Evolutionary conservation across 2,329 filamentous ascomycete genomes (phyloP), one percentile per base, ranked within the genome.

Genomic region (Xylariaceae sp.): DNA sequence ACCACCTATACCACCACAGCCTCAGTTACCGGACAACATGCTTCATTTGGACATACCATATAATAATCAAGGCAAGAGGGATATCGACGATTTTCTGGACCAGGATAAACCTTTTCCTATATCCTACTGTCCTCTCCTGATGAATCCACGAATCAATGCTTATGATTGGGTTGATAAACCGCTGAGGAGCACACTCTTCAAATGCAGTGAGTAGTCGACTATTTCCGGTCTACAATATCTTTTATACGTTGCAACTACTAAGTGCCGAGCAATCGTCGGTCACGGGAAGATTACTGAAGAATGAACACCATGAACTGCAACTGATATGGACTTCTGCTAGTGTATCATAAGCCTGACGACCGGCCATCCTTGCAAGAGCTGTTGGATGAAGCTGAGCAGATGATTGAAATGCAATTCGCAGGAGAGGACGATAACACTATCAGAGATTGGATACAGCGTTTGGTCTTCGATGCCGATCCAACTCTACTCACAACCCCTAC

Each of bases 41-140:
- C 17, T 61, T 6, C 39, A 55, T 0, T 2, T 11, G 2, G 44
- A 31, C n/a, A 40, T 16, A 8, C 4, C 16, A 19, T 50, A 14
- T 11, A 39, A 44, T 50, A 3, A 16, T 14, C 0, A 44, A n/a
- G 46, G 48, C 2, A 39, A 41, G 26, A 46, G 14, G 1, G 3
- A 47, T 36, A 29, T 39, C 19, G 48, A 54, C 2, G 1, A 48
- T 21, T 40, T 1, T 1, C 24, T 0, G 21, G 44, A 3, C 36
- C 43, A 8, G 3, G 12, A 46, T 51, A 54, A n/a, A 1, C 41
- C 51, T 3, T 41, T 54, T 36, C 24, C 33, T 16, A 50, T 70
- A 44, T 68, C 66, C 0, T 70, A 68, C 36, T 68, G 67, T 23
- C 23, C 63, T 9, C 41, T 59, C 11, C 43, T 70, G 3, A 44